These are phyloP conservation scores for Ophiognomonia clavigignenti-juglandacearum DNA, from an alignment of 2,329 filamentous ascomycete species.

Conservation along the genomic window DNA sequence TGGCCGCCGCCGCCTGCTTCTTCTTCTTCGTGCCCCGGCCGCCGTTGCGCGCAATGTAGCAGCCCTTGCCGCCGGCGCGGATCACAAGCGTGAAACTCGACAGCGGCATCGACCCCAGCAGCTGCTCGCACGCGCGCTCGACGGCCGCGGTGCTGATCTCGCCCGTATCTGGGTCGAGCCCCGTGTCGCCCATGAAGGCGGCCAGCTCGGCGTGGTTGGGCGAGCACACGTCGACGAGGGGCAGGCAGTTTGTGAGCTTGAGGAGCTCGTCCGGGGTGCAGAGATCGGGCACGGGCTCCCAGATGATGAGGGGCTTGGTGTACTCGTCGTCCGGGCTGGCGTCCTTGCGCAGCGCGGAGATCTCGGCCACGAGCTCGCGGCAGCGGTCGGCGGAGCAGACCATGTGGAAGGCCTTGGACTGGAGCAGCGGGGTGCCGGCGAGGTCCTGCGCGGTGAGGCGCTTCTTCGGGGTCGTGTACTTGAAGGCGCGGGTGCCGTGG, in stretches of 20 bases:
- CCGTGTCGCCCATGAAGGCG: conserved; percentile 67
- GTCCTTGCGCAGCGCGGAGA: conserved; percentile 53
- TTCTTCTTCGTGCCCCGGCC: conserved; percentile 29
- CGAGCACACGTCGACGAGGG: conserved; percentile 58
- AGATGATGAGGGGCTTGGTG: conserved; percentile 71
- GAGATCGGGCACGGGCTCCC: conserved; percentile 91
- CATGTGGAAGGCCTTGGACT: conserved; percentile 77
- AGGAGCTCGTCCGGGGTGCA: conserved; percentile 67
- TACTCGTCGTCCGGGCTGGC: conserved; percentile 26
- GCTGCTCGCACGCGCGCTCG: conserved; percentile 57
- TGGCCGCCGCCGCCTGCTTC: conserved; percentile 32
- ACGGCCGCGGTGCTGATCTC: conserved; percentile 47
- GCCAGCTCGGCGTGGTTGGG: conserved; percentile 91
- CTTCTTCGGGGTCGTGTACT: conserved; percentile 81
- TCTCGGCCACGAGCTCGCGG: conserved; percentile 68
- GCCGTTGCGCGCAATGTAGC: conserved; percentile 57
- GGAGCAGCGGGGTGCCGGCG: conserved; percentile 52
- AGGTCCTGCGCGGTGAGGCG: conserved; percentile 73
- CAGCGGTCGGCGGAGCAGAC: conserved; percentile 78
- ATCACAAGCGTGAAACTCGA: conserved; percentile 64
- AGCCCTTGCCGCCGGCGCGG: conserved; percentile 67
- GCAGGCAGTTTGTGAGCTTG: conserved; percentile 59
- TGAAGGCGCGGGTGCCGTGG: conserved; percentile 69
- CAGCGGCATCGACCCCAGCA: conserved; percentile 59
- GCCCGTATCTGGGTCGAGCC: conserved; percentile 49